Conservation (phyloP, 495 filamentous ascomycete genomes). For the Clohesyomyces aquaticus region DNA sequence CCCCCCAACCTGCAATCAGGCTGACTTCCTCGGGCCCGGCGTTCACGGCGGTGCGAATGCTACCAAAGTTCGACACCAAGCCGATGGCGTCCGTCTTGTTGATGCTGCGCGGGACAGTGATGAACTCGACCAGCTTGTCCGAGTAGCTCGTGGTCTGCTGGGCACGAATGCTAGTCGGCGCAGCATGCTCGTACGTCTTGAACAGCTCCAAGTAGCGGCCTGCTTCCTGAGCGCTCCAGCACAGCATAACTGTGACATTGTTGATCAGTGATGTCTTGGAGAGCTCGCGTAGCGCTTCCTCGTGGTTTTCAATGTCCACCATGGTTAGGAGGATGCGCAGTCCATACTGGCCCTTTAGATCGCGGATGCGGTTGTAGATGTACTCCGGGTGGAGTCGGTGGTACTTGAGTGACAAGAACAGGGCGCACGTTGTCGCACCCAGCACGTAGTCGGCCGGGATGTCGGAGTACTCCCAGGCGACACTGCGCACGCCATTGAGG, state of each 20-base stretch:
- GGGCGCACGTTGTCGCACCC: conserved; percentile 81
- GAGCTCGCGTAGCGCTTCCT: conserved; percentile 77
- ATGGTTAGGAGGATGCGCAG: conserved; percentile 83
- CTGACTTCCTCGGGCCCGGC: conserved; percentile 81
- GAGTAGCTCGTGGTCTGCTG: conserved; percentile 80
- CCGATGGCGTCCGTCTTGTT: conserved; percentile 94
- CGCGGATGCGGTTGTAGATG: conserved; percentile 87
- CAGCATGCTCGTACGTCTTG: conserved; percentile 88
- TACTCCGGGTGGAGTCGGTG: conserved; percentile 97
- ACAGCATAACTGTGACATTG: conserved; percentile 86
- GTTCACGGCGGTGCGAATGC: conserved; percentile 81
- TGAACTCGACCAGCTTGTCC: conserved; percentile 90
- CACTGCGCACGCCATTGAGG: conserved; percentile 73
- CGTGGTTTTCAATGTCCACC: conserved; percentile 90
- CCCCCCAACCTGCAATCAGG: conserved; percentile 86
- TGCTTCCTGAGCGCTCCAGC: conserved; percentile 92
- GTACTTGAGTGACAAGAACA: conserved; percentile 96
- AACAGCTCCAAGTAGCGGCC: conserved; percentile 91
- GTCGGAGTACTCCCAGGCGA: conserved; percentile 97
- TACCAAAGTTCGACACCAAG: conserved; percentile 86
- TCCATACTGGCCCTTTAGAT: conserved; percentile 77
- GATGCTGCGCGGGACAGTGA: conserved; percentile 84
- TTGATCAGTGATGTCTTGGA: conserved; percentile 90
- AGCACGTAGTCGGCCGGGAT: conserved; percentile 92
- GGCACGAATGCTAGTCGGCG: conserved; percentile 77